These are phyloP conservation scores for Podaxis sp. DNA, from an alignment of 768 basidiomycete species.

Conservation along the genomic window DNA sequence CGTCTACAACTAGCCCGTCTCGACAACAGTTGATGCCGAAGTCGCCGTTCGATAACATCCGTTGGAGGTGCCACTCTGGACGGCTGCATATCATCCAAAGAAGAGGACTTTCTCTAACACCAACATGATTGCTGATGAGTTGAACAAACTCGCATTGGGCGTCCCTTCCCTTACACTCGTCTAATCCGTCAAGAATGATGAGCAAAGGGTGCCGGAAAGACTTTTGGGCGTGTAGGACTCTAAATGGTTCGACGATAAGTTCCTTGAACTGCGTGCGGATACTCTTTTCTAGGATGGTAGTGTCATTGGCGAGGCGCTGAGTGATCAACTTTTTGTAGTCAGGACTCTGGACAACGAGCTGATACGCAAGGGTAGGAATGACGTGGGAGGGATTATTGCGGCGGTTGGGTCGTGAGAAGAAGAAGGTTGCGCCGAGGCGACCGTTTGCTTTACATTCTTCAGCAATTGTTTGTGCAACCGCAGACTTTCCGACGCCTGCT, in stretches of 20 bases:
- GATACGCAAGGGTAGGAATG: conserved; percentile 4
- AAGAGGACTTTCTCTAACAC: neutral
- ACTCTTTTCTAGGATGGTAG: neutral
- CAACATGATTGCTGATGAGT: neutral
- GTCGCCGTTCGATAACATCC: neutral
- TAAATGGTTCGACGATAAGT: neutral
- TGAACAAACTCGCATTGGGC: conserved; percentile 7
- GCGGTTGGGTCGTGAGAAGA: conserved; percentile 1
- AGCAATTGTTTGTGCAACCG: conserved; percentile 8
- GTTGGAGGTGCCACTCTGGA: neutral
- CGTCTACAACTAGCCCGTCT: neutral
- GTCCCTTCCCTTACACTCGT: neutral
- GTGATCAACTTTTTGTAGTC: neutral
- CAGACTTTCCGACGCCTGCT: conserved; percentile 14
- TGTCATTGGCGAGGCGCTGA: neutral
- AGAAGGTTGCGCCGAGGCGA: conserved; percentile 8
- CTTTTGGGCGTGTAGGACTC: neutral
- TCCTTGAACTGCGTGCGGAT: neutral
- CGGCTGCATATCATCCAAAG: conserved; percentile 3
- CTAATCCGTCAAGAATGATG: conserved; percentile 5
- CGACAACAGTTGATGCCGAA: neutral
- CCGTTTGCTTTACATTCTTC: neutral
- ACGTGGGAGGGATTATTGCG: neutral
- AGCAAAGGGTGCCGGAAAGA: neutral
- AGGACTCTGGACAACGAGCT: neutral